A percentile compares a stretch with the other conserved stretches of the same genome.
Evolutionary conservation across 176 grass and related monocot species (phyloP).

Genomic region (Eragrostis curvula): DNA sequence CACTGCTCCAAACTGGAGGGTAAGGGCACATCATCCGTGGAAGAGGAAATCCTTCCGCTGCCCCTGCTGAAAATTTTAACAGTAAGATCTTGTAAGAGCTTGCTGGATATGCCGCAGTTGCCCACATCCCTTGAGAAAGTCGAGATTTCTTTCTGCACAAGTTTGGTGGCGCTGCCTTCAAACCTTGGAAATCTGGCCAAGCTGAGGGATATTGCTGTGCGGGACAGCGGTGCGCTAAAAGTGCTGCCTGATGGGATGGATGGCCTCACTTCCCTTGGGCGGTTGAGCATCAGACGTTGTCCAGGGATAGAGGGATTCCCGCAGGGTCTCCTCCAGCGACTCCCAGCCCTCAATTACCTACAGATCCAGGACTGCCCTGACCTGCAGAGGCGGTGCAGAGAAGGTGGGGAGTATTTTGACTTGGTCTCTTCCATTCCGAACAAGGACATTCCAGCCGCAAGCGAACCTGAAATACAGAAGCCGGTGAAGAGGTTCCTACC

Average conservation of each 20-base stretch:
- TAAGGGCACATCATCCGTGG: neutral
- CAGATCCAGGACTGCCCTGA: neutral
- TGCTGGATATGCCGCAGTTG: neutral
- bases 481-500: neutral
- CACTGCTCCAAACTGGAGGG: neutral
- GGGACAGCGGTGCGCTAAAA: accelerated
- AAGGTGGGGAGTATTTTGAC: conserved; percentile 29
- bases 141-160: too few relatives aligned
- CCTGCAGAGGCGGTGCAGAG: neutral
- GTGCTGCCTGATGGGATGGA: conserved; percentile 1
- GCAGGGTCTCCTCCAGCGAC: neutral
- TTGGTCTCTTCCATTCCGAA: neutral
- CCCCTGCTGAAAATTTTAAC: neutral
- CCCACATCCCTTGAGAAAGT: neutral
- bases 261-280: neutral
- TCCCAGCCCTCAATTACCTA: conserved; percentile 2
- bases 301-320: conserved; percentile 26
- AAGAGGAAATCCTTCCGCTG: neutral
- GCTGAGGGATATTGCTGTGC: neutral
- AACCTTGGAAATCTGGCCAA: neutral
- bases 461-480: neutral
- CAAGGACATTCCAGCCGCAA: neutral
- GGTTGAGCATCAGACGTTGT: neutral
- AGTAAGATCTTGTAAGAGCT: neutral
- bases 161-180: neutral